Percentiles rank a stretch among this genome's conserved stretches.
Conservation (phyloP, 1,284 basidiomycete genomes). For the Microbotryum violaceum region DNA sequence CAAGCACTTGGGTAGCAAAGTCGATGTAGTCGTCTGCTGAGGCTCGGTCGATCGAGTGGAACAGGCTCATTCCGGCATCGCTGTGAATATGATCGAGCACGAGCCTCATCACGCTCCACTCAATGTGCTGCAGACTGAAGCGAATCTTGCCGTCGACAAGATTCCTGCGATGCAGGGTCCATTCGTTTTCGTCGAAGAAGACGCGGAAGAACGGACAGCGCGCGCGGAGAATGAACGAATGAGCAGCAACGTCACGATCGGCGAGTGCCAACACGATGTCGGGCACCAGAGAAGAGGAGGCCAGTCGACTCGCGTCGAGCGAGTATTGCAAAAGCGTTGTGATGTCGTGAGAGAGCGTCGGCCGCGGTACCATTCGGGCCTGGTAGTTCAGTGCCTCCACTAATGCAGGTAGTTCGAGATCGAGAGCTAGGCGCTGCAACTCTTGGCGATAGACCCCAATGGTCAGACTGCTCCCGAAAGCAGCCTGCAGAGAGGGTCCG, state of each 20-base stretch:
- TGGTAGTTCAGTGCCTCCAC: constrained; percentile 11
- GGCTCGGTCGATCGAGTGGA: constrained; percentile 60
- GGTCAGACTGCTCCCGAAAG: too few species aligned
- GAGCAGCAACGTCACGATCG: constrained; percentile 60
- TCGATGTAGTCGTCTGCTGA: constrained; percentile 72
- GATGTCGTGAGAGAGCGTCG: constrained; percentile 52
- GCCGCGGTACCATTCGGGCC: constrained; percentile 41
- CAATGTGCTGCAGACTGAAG: constrained; percentile 65
- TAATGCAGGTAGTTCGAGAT: constrained; percentile 45
- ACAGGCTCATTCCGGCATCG: constrained; percentile 62
- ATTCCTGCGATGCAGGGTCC: constrained; percentile 62
- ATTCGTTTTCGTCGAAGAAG: constrained; percentile 77
- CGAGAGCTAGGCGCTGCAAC: constrained; percentile 50
- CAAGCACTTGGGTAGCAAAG: constrained; percentile 79
- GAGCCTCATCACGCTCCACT: constrained; percentile 66
- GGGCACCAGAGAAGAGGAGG: constrained; percentile 41
- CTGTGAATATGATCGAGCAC: constrained; percentile 74
- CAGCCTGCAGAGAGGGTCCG: constrained; percentile 43
- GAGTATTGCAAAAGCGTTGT: constrained; percentile 44
- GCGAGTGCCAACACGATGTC: constrained; percentile 70
- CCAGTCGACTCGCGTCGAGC: constrained; percentile 9
- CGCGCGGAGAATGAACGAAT: constrained; percentile 69
- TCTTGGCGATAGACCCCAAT: constrained; percentile 42
- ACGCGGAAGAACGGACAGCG: constrained; percentile 77
- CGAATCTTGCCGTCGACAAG: constrained; percentile 49